Conservation (phyloP, 2,329 filamentous ascomycete genomes). For the Talaromyces sp. region DNA sequence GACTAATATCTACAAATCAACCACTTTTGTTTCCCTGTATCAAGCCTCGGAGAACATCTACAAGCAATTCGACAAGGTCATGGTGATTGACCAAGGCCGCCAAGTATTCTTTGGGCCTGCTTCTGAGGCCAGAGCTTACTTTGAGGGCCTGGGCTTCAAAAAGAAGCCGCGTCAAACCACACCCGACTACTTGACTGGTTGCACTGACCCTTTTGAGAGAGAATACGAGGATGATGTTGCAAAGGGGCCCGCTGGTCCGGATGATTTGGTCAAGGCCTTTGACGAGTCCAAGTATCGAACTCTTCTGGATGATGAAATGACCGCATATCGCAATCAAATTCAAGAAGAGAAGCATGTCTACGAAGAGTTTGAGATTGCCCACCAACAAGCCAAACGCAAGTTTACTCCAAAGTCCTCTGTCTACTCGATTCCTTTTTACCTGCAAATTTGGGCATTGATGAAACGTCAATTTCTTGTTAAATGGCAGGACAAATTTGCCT, state of each 20-base stretch:
- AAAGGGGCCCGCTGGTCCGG: slow-evolving; percentile 64
- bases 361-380: slow-evolving; percentile 54
- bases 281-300: slow-evolving; percentile 56
- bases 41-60: slow-evolving; percentile 81
- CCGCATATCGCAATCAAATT: slow-evolving; percentile 60
- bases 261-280: slow-evolving; percentile 65
- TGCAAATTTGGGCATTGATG: slow-evolving; percentile 78
- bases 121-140: slow-evolving; percentile 64
- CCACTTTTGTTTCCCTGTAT: slow-evolving; percentile 80
- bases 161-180: slow-evolving; percentile 73
- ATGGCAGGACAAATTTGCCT: slow-evolving; percentile 76
- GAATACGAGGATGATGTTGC: slow-evolving; percentile 62
- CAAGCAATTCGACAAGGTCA: slow-evolving; percentile 73
- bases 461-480: slow-evolving; percentile 80
- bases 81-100: slow-evolving; percentile 70
- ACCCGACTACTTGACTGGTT: slow-evolving; percentile 75
- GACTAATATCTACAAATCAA: slow-evolving; percentile 77
- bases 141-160: slow-evolving; percentile 70
- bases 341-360: slow-evolving; percentile 61
- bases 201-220: slow-evolving; percentile 78
- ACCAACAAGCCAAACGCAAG: slow-evolving; percentile 58
- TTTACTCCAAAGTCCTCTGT: slow-evolving; percentile 66
- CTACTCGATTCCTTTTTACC: slow-evolving; percentile 76
- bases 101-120: slow-evolving; percentile 72
- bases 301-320: slow-evolving; percentile 60